A percentile compares a stretch with the other conserved stretches of the same genome.
Evolutionary conservation across 345 rosid species (phyloP).

Genomic region (Gossypium arboreum): DNA sequence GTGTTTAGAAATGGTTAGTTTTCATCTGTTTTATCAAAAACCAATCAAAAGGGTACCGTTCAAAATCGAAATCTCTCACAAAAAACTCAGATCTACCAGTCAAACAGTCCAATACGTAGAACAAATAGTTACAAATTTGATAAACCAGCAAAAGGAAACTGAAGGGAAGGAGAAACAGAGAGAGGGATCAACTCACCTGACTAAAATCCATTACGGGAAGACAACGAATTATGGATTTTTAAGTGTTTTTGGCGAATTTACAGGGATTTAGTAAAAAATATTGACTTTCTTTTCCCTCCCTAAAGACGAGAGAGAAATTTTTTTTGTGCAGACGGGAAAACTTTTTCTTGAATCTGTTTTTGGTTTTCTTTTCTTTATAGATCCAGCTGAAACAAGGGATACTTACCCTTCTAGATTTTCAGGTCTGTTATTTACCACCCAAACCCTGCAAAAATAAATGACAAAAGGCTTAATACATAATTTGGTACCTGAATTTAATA

Average conservation of each 20-base stretch:
- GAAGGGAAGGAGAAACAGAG: not conserved
- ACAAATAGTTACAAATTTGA: not conserved
- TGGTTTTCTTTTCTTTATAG: not conserved
- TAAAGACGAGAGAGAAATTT: not conserved
- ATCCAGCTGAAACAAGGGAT: not conserved
- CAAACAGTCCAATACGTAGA: not conserved
- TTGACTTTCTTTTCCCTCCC: not conserved
- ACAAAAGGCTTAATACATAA: too few relatives aligned
- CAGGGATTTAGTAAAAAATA: not conserved
- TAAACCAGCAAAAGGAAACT: not conserved
- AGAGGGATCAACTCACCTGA: slow-evolving; percentile 8
- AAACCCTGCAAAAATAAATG: not conserved
- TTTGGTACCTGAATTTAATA: too few relatives aligned
- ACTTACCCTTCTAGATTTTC: not conserved
- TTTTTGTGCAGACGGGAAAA: not conserved
- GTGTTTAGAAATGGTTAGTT: not conserved
- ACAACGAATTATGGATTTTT: not conserved
- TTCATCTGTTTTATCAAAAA: not conserved
- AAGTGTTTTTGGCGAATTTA: not conserved
- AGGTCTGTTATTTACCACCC: not conserved
- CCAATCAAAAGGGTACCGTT: not conserved
- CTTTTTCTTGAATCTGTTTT: not conserved
- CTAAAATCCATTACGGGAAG: slow-evolving; percentile 7
- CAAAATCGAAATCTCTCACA: not conserved
- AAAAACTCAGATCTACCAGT: slow-evolving; percentile 15